A percentile compares a stretch with the other conserved stretches of the same genome.
Conservation (phyloP, 179 eudicot species). For the Amaranthus tricolor region DNA sequence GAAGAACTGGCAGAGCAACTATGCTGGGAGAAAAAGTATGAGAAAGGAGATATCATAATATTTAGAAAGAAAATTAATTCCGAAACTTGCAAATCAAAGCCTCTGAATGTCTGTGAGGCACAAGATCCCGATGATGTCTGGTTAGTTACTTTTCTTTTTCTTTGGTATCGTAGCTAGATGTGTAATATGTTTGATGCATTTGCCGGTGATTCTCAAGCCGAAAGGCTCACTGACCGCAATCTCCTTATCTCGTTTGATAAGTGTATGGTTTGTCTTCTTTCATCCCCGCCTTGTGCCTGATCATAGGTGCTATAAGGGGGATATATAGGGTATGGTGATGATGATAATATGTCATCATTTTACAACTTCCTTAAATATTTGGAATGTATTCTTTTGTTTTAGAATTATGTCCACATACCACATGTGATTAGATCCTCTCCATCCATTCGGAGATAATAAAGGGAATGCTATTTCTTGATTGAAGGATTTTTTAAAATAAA, state of each 20-base stretch:
- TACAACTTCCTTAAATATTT: no score
- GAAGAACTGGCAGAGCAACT: conserved; percentile 46
- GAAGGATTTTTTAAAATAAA: neutral
- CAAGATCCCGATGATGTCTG: conserved; percentile 46
- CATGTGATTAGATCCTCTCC: neutral
- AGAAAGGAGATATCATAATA: conserved; percentile 55
- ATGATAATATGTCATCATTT: no score
- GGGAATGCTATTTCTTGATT: neutral
- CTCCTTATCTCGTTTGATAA: no score
- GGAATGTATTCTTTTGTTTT: no score
- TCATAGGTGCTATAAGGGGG: no score
- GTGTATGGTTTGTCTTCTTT: no score
- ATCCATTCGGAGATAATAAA: neutral
- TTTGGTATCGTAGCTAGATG: neutral
- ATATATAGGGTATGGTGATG: no score
- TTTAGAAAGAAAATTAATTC: conserved; percentile 41
- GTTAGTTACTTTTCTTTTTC: conserved; percentile 25
- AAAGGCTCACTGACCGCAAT: no score
- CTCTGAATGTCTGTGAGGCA: conserved; percentile 32
- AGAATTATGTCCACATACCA: no score
- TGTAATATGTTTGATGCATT: neutral
- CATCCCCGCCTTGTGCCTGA: no score
- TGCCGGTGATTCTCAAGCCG: no score
- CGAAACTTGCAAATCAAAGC: conserved; percentile 37
- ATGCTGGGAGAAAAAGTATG: conserved; percentile 60